A percentile compares a stretch with the other conserved stretches of the same genome.
These are phyloP conservation scores for Cupressus sempervirens DNA, from an alignment of 75 land plant species.

Conservation along the genomic window DNA sequence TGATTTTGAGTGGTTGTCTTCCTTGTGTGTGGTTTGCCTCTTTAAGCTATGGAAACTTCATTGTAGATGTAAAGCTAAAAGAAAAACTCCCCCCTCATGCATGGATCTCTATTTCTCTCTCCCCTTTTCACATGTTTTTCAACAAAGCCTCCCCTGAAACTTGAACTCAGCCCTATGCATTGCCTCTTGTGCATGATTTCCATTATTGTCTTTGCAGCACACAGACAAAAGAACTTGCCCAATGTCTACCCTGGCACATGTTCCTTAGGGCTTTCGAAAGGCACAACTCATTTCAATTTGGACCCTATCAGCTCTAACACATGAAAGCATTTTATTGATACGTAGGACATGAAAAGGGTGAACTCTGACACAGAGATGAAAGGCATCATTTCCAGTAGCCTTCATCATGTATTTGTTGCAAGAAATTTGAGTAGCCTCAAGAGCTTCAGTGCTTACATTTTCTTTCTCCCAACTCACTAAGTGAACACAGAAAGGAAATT, in stretches of 20 bases:
- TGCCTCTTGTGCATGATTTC: conserved; percentile 59
- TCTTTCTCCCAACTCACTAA: conserved; percentile 63
- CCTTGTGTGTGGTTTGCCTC: no score
- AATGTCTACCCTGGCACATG: conserved; percentile 60
- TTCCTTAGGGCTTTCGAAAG: conserved; percentile 67
- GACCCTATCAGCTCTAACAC: conserved; percentile 59
- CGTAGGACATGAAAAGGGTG: conserved; percentile 66
- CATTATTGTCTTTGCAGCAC: conserved; percentile 52
- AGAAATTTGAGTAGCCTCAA: conserved; percentile 57
- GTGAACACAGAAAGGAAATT: conserved; percentile 60
- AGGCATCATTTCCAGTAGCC: conserved; percentile 59
- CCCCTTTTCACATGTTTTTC: no score
- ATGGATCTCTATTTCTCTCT: no score
- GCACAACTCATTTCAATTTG: conserved; percentile 77
- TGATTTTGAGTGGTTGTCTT: no score
- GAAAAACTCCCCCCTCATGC: no score
- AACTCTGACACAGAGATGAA: conserved; percentile 56
- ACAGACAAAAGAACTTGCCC: conserved; percentile 65
- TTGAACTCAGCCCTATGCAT: conserved; percentile 69
- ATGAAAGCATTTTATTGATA: conserved; percentile 71
- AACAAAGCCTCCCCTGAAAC: conserved; percentile 67
- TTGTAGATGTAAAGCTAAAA: no score
- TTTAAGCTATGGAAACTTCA: no score
- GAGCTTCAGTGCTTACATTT: conserved; percentile 52
- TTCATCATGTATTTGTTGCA: conserved; percentile 66